phyloP scores from a whole-genome alignment of 768 basidiomycete species.

The Pilatotrama ljubarskyi region DNA sequence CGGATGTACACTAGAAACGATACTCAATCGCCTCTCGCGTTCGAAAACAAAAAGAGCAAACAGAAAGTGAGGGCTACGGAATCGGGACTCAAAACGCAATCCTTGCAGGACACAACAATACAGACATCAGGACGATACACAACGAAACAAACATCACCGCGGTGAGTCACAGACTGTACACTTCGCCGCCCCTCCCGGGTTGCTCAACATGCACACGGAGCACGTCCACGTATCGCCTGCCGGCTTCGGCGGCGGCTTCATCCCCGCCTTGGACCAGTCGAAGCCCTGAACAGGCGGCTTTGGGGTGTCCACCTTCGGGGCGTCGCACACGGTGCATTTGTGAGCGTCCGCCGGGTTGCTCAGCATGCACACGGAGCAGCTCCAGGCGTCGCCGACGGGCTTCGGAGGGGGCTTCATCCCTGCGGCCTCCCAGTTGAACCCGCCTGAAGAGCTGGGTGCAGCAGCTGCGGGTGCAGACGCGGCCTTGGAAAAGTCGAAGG shows the following conservation, averaged over 20 bases:
- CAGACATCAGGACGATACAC: slow-evolving; percentile 10
- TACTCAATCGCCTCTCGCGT: neutral
- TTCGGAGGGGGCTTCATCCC: slow-evolving; percentile 50
- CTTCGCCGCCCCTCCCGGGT: slow-evolving; percentile 45
- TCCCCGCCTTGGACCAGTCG: slow-evolving; percentile 34
- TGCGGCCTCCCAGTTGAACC: slow-evolving; percentile 64
- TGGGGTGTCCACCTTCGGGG: slow-evolving; percentile 27
- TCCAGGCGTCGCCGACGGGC: slow-evolving; percentile 46
- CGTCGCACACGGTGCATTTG: slow-evolving; percentile 49
- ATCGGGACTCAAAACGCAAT: slow-evolving; percentile 7
- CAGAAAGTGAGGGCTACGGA: neutral
- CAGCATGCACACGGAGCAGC: slow-evolving; percentile 52
- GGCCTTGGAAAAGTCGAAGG: slow-evolving; percentile 38
- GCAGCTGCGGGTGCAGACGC: neutral
- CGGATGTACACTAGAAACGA: slow-evolving; percentile 15
- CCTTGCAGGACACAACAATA: slow-evolving; percentile 1
- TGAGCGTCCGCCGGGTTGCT: slow-evolving; percentile 40
- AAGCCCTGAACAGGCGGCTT: slow-evolving; percentile 27
- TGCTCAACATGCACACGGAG: slow-evolving; percentile 37
- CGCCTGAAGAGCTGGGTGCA: slow-evolving; percentile 29
- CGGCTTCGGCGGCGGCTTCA: slow-evolving; percentile 24
- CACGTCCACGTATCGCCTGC: slow-evolving; percentile 30
- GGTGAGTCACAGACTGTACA: slow-evolving; percentile 51
- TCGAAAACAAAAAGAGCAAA: neutral
- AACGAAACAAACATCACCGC: slow-evolving; percentile 6